Percentiles rank a stretch among this genome's conserved stretches.
phyloP scores from a whole-genome alignment of 208 protist genomes.

The Leishmania amazonensis region DNA sequence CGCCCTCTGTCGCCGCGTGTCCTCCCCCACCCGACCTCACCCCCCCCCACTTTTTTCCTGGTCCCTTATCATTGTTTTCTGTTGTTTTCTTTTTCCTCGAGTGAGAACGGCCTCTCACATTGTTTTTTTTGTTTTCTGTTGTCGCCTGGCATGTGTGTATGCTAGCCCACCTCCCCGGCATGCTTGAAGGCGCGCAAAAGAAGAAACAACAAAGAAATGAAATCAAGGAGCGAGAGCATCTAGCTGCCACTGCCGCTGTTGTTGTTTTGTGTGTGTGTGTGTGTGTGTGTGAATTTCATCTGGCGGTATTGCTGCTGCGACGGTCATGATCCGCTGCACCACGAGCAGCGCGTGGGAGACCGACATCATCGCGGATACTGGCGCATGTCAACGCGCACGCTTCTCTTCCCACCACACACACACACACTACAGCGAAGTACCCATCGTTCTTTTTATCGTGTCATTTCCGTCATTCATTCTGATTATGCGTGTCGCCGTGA shows the following conservation, averaged over 20 bases:
- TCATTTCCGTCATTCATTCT: background rate
- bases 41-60: background rate
- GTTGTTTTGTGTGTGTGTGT: background rate
- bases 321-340: background rate
- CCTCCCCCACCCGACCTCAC: background rate
- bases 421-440: background rate
- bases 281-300: background rate
- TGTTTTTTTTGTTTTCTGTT: no score
- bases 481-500: background rate
- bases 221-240: no score
- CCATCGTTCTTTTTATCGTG: slow-evolving; percentile 15
- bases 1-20: no score
- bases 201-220: no score
- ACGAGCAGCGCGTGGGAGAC: background rate
- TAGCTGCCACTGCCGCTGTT: no score
- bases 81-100: background rate
- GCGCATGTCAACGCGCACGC: background rate
- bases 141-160: no score
- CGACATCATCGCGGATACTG: background rate
- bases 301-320: background rate
- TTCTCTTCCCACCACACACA: background rate
- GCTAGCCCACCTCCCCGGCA: no score
- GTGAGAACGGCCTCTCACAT: no score
- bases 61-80: background rate
- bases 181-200: no score